Conservation (phyloP, 192 early-diverging fungal species). For the Paraglomus occultum region DNA sequence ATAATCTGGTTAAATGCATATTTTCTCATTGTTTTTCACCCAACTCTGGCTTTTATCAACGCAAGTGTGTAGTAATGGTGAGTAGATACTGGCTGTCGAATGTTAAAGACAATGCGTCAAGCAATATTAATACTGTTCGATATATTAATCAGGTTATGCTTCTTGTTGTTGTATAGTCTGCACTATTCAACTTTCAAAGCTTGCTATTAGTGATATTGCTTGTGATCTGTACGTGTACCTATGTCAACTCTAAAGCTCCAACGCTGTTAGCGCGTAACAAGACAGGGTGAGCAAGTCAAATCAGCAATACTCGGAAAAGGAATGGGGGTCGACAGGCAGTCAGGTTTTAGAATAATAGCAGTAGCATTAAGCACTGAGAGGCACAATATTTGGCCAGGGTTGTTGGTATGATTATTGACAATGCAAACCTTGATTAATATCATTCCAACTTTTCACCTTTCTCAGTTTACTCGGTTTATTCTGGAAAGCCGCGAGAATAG, state of each 20-base stretch:
- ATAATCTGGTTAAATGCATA: too few relatives aligned
- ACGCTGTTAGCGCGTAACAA: constrained; percentile 85
- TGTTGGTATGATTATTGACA: not conserved
- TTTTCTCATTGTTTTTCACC: not conserved
- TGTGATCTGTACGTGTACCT: constrained; percentile 96
- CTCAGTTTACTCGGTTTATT: constrained; percentile 78
- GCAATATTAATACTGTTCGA: not conserved
- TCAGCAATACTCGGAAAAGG: not conserved
- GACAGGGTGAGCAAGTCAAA: constrained; percentile 54
- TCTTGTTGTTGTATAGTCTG: constrained; percentile 60
- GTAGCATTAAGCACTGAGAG: not conserved
- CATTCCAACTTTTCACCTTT: not conserved
- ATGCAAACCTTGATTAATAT: constrained; percentile 8
- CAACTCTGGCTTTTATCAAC: not conserved
- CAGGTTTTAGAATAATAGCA: not conserved
- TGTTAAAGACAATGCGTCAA: not conserved
- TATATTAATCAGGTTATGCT: not conserved
- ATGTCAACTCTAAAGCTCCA: constrained; percentile 86
- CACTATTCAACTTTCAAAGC: constrained; percentile 95
- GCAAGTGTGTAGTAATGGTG: not conserved
- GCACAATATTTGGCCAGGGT: not conserved
- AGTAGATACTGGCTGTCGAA: not conserved
- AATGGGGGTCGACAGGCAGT: not conserved
- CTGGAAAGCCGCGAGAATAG: constrained; percentile 94
- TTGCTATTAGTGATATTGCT: constrained; percentile 89